Evolutionary conservation across 768 basidiomycete species (phyloP).

Genomic region (Tricholomella constricta): DNA sequence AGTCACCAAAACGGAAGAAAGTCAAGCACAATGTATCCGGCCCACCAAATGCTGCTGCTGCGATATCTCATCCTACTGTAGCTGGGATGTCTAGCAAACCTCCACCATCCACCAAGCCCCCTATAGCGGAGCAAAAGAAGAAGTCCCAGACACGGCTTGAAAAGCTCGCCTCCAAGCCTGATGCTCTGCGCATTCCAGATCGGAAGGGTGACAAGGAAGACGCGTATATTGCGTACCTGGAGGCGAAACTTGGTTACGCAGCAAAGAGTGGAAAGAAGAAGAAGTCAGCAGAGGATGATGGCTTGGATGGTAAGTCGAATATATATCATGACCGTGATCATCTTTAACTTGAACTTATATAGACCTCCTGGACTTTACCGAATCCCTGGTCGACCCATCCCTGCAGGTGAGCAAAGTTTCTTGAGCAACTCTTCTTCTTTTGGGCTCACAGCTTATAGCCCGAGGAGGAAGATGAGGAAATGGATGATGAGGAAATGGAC

Average conservation of each 20-base stretch:
- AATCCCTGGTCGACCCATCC: constrained; percentile 31
- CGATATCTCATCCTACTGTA: background rate
- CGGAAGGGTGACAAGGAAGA: constrained; percentile 71
- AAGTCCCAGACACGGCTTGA: constrained; percentile 34
- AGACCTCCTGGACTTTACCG: constrained; percentile 61
- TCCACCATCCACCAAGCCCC: constrained; percentile 1
- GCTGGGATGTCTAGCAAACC: constrained; percentile 4
- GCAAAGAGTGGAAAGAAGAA: constrained; percentile 45
- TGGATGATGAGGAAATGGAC: constrained; percentile 7
- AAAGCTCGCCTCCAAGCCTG: constrained; percentile 27
- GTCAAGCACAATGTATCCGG: constrained; percentile 24
- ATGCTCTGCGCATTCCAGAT: constrained; percentile 6
- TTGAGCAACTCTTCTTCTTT: background rate
- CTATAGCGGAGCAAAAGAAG: constrained; percentile 9
- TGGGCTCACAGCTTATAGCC: constrained; percentile 7
- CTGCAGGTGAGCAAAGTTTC: constrained; percentile 9
- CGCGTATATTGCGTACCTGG: constrained; percentile 81
- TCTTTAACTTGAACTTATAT: background rate
- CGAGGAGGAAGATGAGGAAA: background rate
- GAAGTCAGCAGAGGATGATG: constrained; percentile 65
- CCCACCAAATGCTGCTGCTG: background rate
- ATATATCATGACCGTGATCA: background rate
- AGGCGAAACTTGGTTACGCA: constrained; percentile 71
- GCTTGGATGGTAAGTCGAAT: constrained; percentile 71
- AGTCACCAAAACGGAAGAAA: constrained; percentile 56